Evolutionary conservation across 495 filamentous ascomycete species (phyloP).

Genomic region (Penicillium canescens): DNA sequence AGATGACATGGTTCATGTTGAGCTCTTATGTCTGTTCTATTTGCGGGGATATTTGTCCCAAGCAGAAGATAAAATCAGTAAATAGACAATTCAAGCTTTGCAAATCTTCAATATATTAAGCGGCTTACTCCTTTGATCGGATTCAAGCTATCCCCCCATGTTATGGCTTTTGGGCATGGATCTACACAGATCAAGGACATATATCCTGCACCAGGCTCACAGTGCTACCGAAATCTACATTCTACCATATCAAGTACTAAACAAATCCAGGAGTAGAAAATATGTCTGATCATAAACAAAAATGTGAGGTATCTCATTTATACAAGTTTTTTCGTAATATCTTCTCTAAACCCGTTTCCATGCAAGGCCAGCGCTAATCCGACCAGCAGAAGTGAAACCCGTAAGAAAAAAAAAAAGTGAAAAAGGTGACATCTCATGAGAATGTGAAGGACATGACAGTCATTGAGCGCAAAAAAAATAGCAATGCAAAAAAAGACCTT

Average conservation of each 20-base stretch:
- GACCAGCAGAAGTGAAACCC: slow-evolving; percentile 35
- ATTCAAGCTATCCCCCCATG: not conserved
- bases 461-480: slow-evolving; percentile 22
- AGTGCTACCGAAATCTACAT: not conserved
- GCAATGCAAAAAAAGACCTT: slow-evolving; percentile 21
- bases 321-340: slow-evolving; percentile 25
- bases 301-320: slow-evolving; percentile 28
- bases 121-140: not conserved
- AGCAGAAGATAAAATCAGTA: slow-evolving; percentile 23
- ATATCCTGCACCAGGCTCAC: too few relatives aligned
- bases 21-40: slow-evolving; percentile 16
- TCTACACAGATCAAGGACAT: too few relatives aligned
- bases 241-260: not conserved
- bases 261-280: not conserved
- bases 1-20: slow-evolving; percentile 33
- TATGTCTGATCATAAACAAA: not conserved
- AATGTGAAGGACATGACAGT: slow-evolving; percentile 21
- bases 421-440: slow-evolving; percentile 14
- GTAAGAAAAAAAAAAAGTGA: slow-evolving; percentile 14
- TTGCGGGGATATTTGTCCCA: slow-evolving; percentile 12
- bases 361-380: slow-evolving; percentile 41
- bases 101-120: slow-evolving; percentile 17
- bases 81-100: slow-evolving; percentile 33
- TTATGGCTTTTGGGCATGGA: not conserved
- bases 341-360: slow-evolving; percentile 30